Base-by-base conservation (phyloP, 495 filamentous ascomycete species). In the Trichocladium antarcticum region DNA sequence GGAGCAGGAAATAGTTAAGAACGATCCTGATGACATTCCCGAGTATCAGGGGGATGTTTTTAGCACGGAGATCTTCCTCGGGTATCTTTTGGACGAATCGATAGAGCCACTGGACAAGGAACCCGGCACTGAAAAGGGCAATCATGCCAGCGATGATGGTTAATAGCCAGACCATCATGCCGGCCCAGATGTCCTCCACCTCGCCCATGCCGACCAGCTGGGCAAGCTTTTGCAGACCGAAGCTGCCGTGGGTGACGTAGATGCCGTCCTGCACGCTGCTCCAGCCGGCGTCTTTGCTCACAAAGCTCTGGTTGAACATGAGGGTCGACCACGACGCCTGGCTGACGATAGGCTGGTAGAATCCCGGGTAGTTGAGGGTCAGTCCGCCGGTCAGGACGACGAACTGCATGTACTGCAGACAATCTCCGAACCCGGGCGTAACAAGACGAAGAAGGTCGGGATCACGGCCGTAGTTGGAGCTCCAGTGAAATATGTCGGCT, bases 401-500 rank as follows among this genome's bases (percentile, higher is more conserved):
- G 54, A 93, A 97, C 59, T 98, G 92, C 27, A 98, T 83, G 61
- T 97, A 98, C 66, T 98, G 89, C 27, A 98, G 77, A 63, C 92
- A 98, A 56, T 98, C 92, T 10, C 87, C 89, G 62, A 98, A 98
- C 0, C 92, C 92, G 12, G 92, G 92, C 7, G 92, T 98, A 17
- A 98, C 88, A 29, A 97, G 70, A 27, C 92, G 83, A 35, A 98
- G 72, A 48, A 96, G 73, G 63, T 98, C 92, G 37, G 86, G 83
- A 54, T 98, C 93, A 56, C 89, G 81, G 24, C 92, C 93, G 62
- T 89, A 96, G 59, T 97, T 97, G 61, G 86, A 94, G 17, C 86
- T 89, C 86, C 89, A 98, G 46, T 82, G 79, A 62, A 97, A 96
- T 9, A 84, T 72, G 63, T 97, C 85, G 4, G 78, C 79, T 9